A percentile compares a stretch with the other conserved stretches of the same genome.
phyloP scores from a whole-genome alignment of 352 stramenopile species.

The Thalassiosira hispida region DNA sequence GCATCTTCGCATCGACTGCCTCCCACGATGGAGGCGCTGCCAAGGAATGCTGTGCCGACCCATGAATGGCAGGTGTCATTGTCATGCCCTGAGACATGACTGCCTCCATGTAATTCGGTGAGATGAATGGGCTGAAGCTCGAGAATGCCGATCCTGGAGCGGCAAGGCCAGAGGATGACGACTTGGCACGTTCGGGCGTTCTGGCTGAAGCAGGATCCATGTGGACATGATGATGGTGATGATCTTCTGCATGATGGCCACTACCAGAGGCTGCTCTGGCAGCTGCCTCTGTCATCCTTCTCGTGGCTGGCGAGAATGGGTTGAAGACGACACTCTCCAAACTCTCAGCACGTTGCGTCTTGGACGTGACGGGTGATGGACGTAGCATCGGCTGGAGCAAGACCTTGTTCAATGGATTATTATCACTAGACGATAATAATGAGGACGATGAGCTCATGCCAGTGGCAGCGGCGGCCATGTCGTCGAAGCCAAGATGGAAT shows the following conservation, averaged over 20 bases:
- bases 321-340: slow-evolving; percentile 19
- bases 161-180: neutral
- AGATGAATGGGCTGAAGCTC: slow-evolving; percentile 59
- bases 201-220: neutral
- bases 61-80: slow-evolving; percentile 47
- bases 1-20: slow-evolving; percentile 26
- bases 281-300: slow-evolving; percentile 21
- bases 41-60: slow-evolving; percentile 16
- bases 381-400: slow-evolving; percentile 28
- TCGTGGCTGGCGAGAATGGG: slow-evolving; percentile 28
- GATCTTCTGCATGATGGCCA: slow-evolving; percentile 3
- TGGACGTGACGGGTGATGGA: slow-evolving; percentile 43
- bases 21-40: slow-evolving; percentile 30
- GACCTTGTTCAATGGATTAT: slow-evolving; percentile 19
- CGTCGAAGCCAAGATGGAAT: slow-evolving; percentile 14
- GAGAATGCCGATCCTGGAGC: slow-evolving; percentile 30
- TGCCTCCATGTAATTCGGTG: slow-evolving; percentile 33
- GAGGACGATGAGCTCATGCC: neutral
- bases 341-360: slow-evolving; percentile 33
- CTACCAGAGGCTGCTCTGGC: no score
- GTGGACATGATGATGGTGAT: slow-evolving; percentile 1
- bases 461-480: slow-evolving; percentile 1
- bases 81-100: slow-evolving; percentile 34
- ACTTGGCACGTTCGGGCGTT: slow-evolving; percentile 18
- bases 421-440: neutral